Evolutionary conservation across 2,329 filamentous ascomycete genomes (phyloP).

Genomic region (Colletotrichum truncatum): DNA sequence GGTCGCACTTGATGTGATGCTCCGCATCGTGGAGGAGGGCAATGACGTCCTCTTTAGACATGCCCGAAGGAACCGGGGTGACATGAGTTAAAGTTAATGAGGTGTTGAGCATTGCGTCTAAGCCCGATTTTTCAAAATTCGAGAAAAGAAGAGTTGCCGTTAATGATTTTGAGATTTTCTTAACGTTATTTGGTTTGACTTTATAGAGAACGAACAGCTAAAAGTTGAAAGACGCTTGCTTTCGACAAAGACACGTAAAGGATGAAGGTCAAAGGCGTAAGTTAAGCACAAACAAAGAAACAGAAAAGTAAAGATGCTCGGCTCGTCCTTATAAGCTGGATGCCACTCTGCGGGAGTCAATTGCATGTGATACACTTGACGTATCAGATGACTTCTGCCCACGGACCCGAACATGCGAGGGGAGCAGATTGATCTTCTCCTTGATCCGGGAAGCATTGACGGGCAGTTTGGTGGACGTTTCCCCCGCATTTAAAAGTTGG

Average conservation of each 20-base stretch:
- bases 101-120: slow-evolving; percentile 51
- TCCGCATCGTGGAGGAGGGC: slow-evolving; percentile 59
- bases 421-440: not conserved
- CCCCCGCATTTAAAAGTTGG: not conserved
- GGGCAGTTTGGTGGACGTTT: not conserved
- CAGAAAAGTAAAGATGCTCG: not conserved
- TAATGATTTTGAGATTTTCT: no score
- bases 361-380: slow-evolving; percentile 26
- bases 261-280: not conserved
- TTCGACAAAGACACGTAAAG: not conserved
- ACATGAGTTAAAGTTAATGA: slow-evolving; percentile 52
- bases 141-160: no score
- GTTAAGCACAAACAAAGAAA: not conserved
- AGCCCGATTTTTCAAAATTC: no score
- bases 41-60: slow-evolving; percentile 47
- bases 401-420: slow-evolving; percentile 16
- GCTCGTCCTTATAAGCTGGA: not conserved
- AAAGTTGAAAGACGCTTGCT: not conserved
- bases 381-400: slow-evolving; percentile 21
- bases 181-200: not conserved
- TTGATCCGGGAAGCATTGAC: no score
- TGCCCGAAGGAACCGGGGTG: slow-evolving; percentile 51
- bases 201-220: not conserved
- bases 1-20: slow-evolving; percentile 62
- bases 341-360: not conserved